Conservation (phyloP, 2,329 filamentous ascomycete genomes). For the Tolypocladium inflatum region DNA sequence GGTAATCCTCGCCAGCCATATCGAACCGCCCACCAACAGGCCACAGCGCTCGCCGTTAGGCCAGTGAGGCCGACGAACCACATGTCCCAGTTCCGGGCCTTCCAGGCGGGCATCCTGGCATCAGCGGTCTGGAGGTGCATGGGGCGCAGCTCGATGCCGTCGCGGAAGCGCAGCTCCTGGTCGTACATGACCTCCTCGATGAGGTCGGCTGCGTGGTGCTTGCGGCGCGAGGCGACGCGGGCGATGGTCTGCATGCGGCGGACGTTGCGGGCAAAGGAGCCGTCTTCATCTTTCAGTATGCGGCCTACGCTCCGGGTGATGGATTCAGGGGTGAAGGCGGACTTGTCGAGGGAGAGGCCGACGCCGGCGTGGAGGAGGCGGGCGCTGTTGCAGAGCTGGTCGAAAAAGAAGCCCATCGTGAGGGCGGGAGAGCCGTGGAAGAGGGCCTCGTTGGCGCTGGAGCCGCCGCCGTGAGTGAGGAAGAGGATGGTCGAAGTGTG, state of each 20-base stretch:
- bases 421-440: constrained; percentile 29
- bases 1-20: neutral
- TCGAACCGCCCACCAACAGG: neutral
- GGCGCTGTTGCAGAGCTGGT: constrained; percentile 28
- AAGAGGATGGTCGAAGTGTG: constrained; percentile 23
- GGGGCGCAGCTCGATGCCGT: neutral
- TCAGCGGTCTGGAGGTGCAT: constrained; percentile 36
- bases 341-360: constrained; percentile 25
- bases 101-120: constrained; percentile 27
- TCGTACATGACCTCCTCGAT: constrained; percentile 32
- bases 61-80: neutral
- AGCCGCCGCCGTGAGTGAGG: constrained; percentile 31
- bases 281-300: constrained; percentile 17
- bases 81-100: constrained; percentile 30
- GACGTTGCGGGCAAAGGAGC: constrained; percentile 20
- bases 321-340: constrained; percentile 17
- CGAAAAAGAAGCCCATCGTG: constrained; percentile 27
- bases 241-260: constrained; percentile 28
- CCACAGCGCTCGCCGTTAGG: neutral
- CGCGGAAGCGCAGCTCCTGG: constrained; percentile 15
- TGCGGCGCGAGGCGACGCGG: constrained; percentile 22
- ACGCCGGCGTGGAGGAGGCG: constrained; percentile 24
- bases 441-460: constrained; percentile 29
- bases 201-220: constrained; percentile 27
- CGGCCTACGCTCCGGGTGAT: neutral